Evolutionary conservation across 2,329 filamentous ascomycete species (phyloP).

Genomic region (Fusarium oligoseptatum): DNA sequence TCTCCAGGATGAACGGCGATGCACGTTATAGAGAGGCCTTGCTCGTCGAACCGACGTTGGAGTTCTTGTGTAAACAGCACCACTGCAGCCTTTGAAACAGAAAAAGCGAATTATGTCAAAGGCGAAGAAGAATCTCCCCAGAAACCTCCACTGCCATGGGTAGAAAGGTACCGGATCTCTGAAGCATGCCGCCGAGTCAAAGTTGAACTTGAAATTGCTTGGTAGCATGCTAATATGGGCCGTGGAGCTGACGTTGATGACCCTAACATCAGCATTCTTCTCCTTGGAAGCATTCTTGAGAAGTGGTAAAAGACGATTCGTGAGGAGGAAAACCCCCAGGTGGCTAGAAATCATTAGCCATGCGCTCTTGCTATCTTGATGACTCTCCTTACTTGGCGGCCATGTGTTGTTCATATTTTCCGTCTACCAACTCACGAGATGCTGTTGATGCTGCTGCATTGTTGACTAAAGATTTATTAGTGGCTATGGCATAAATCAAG

Average conservation of each 20-base stretch:
- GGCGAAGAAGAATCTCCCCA: constrained; percentile 20
- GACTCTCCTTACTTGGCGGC: constrained; percentile 31
- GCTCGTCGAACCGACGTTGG: constrained; percentile 12
- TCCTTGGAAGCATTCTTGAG: constrained; percentile 37
- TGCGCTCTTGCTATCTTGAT: background rate
- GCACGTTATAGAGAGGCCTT: constrained; percentile 1
- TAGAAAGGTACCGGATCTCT: constrained; percentile 14
- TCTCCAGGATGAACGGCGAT: constrained; percentile 14
- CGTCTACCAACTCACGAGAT: constrained; percentile 18
- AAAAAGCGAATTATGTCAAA: constrained; percentile 43
- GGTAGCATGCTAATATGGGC: constrained; percentile 34
- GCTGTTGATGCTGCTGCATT: constrained; percentile 27
- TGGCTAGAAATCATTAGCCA: constrained; percentile 34
- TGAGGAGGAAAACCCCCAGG: constrained; percentile 46
- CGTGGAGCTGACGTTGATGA: constrained; percentile 42
- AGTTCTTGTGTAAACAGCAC: constrained; percentile 15
- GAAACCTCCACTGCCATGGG: constrained; percentile 27
- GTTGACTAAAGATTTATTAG: constrained; percentile 38
- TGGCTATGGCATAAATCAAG: background rate
- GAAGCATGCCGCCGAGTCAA: constrained; percentile 27
- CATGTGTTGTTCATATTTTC: constrained; percentile 45
- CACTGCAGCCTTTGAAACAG: constrained; percentile 9
- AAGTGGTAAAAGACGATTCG: constrained; percentile 45
- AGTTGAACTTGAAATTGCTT: constrained; percentile 33
- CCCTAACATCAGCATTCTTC: constrained; percentile 41